Percentiles rank a stretch among this genome's conserved stretches.
Conservation (phyloP, 2,329 filamentous ascomycete genomes). For the Penicillium sp. region DNA sequence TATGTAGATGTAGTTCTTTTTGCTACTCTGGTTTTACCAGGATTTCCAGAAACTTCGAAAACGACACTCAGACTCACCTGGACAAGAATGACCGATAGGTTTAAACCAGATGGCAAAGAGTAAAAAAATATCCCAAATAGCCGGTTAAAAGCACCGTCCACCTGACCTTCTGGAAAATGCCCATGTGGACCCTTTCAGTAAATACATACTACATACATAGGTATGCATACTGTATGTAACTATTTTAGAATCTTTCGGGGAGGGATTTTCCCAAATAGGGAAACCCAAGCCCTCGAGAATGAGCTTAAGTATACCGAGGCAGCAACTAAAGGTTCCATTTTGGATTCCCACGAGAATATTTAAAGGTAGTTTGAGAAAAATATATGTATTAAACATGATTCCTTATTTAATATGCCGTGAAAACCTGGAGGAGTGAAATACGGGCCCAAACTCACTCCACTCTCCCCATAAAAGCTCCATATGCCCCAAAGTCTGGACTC, state of each 20-base stretch:
- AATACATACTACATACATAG: not conserved
- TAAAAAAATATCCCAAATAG: not conserved
- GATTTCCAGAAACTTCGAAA: not conserved
- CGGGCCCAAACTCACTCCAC: constrained; percentile 3
- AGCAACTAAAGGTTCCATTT: not conserved
- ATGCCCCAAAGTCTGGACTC: constrained; percentile 1
- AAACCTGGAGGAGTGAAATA: constrained; percentile 8
- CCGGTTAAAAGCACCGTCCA: not conserved
- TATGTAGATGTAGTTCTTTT: not conserved
- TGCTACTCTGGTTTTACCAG: not conserved
- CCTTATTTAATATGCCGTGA: not conserved
- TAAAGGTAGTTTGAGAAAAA: too few species aligned
- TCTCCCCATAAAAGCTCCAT: constrained; percentile 8
- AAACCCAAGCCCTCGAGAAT: not conserved
- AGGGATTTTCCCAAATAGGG: not conserved
- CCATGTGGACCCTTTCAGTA: not conserved
- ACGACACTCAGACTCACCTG: not conserved
- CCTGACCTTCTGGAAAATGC: constrained; percentile 2
- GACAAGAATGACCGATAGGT: not conserved
- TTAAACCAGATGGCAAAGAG: not conserved
- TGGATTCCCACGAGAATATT: too few species aligned
- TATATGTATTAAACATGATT: too few species aligned
- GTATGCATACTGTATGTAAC: not conserved
- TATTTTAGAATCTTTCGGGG: not conserved
- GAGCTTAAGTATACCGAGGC: not conserved